Base-by-base conservation (phyloP, 2,329 filamentous ascomycete genomes). In the Xylariaceae sp. region DNA sequence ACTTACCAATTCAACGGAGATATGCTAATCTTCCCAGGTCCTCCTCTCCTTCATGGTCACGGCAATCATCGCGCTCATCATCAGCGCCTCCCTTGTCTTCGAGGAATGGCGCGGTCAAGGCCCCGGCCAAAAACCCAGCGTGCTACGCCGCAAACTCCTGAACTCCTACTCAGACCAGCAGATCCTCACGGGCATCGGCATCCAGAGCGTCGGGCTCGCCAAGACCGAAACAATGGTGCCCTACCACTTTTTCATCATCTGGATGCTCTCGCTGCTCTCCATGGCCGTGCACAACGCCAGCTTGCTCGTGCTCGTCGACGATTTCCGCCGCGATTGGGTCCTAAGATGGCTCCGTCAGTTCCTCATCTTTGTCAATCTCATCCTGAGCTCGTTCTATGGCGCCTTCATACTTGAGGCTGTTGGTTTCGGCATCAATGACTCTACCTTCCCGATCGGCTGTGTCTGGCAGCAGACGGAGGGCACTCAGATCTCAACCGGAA, bases 201-300 rank as follows among this genome's bases (percentile, higher is more conserved):
- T 89, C 58, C 85, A 88, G 69, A 78, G 77, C 58, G 78, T 88
- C 23, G 86, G 82, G 0, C 78, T 89, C 1, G 81, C 81, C 3
- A 84, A 85, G 67, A 80, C 82, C 68, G 73, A 78, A 51, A 75
- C 76, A 4, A 80, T 88, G 69, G 78, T 86, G 0, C 80, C 84
- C 0, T 89, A 89, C 69, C 86, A 89, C 72, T 88, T 88, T 75
- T 88, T 88, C 74, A 79, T 88, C 57, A 82, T 88, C 64, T 88
- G 85, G 86, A 85, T 88, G 75, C 74, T 88, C 1, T 84, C 83
- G 0, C 73, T 87, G 10, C 76, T 88, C 6, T 84, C 84, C 13
- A 87, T 84, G 63, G 82, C 84, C 0, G 87, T 86, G 2, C 86
- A 88, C 71, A 85, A 87, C 60, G 78, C 83, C 3, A 84, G 85